A percentile compares a stretch with the other conserved stretches of the same genome.
These are phyloP conservation scores for Clitoria ternatea DNA, from an alignment of 306 rosid species.

Conservation along the genomic window DNA sequence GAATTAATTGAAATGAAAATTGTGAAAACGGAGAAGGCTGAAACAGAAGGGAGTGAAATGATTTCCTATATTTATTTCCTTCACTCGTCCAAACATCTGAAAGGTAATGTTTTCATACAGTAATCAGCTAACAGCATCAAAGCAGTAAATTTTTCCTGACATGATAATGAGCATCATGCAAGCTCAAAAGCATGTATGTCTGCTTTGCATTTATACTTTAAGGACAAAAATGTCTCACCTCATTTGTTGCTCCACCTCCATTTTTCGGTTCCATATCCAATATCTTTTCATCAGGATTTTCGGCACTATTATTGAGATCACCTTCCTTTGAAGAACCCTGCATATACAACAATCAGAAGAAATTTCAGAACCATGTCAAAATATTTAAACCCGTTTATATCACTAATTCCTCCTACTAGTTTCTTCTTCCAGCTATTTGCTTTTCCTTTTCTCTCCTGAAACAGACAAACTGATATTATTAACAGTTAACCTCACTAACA, in stretches of 20 bases:
- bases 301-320: neutral
- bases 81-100: too few relatives aligned
- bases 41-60: too few relatives aligned
- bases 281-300: neutral
- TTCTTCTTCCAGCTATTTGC: neutral
- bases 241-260: neutral
- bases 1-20: too few relatives aligned
- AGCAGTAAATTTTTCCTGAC: neutral
- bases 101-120: too few relatives aligned
- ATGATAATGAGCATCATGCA: neutral
- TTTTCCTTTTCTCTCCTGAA: neutral
- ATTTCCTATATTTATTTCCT: too few relatives aligned
- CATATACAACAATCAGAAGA: neutral
- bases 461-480: neutral
- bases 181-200: neutral
- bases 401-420: too few relatives aligned
- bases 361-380: neutral
- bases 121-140: neutral
- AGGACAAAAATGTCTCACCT: slow-evolving; percentile 3
- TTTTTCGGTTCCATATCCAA: neutral
- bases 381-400: neutral
- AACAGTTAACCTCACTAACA: neutral
- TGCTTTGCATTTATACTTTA: neutral
- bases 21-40: too few relatives aligned
- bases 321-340: neutral